phyloP scores from a whole-genome alignment of 1,139 yeast species.

The Yamadazyma mexicana region DNA sequence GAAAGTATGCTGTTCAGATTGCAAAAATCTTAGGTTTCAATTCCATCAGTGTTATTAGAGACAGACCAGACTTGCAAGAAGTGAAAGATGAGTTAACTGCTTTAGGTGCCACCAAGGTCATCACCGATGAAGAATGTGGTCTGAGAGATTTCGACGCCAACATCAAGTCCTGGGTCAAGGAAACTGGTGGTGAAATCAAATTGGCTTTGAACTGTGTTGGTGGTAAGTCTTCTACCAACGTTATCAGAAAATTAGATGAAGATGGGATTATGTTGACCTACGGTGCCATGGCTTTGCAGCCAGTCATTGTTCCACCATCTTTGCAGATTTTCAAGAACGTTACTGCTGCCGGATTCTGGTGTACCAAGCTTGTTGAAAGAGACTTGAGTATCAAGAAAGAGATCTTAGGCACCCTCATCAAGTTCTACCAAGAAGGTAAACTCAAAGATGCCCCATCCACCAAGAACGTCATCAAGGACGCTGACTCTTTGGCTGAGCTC shows the following conservation, averaged over 20 bases:
- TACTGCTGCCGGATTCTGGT: conserved; percentile 91
- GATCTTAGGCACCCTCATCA: conserved; percentile 61
- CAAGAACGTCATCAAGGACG: conserved; percentile 40
- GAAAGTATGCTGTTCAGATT: conserved; percentile 89
- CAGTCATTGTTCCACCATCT: conserved; percentile 86
- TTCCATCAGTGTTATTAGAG: conserved; percentile 85
- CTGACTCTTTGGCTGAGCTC: conserved; percentile 50
- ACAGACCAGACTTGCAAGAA: conserved; percentile 71
- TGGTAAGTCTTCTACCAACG: conserved; percentile 76
- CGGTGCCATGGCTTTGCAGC: conserved; percentile 98
- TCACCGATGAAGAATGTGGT: conserved; percentile 81
- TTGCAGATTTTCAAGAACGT: conserved; percentile 86
- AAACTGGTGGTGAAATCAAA: conserved; percentile 56
- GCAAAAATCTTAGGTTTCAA: conserved; percentile 77
- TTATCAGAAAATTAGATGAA: conserved; percentile 74
- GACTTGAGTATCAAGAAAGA: conserved; percentile 62
- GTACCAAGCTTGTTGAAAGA: conserved; percentile 70
- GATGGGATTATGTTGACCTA: conserved; percentile 81
- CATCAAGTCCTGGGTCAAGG: conserved; percentile 63
- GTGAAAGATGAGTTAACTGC: conserved; percentile 56
- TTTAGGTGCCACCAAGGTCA: conserved; percentile 81
- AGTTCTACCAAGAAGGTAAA: conserved; percentile 66
- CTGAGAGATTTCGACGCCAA: conserved; percentile 63
- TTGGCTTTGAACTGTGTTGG: conserved; percentile 93
- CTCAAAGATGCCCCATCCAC: conserved; percentile 60